Evolutionary conservation across 768 basidiomycete species (phyloP).

Genomic region (Collybia mongolica): DNA sequence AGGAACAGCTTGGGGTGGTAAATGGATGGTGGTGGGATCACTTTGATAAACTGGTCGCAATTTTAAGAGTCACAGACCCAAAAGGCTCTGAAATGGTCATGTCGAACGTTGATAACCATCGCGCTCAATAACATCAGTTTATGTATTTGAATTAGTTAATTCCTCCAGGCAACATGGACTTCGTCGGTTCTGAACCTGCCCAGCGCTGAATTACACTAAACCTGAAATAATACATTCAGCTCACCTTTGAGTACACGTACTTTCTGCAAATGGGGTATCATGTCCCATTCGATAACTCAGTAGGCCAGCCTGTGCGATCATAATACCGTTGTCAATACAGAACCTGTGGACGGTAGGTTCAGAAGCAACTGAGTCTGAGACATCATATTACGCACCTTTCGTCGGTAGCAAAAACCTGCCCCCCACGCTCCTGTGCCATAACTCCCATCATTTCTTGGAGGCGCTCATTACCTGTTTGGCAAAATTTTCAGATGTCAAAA

Average conservation of each 20-base stretch:
- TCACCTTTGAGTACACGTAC: conserved; percentile 90
- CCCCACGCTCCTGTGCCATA: conserved; percentile 90
- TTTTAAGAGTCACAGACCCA: conserved; percentile 42
- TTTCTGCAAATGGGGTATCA: conserved; percentile 72
- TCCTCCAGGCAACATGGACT: conserved; percentile 89
- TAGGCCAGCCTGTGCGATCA: conserved; percentile 98
- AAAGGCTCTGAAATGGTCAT: conserved; percentile 51
- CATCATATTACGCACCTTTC: conserved; percentile 59
- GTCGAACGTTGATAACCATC: conserved; percentile 42
- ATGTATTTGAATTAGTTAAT: conserved; percentile 26
- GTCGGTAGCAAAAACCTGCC: conserved; percentile 92
- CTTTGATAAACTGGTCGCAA: conserved; percentile 45
- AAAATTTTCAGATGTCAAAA: background rate
- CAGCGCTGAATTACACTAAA: conserved; percentile 2
- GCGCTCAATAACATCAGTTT: conserved; percentile 5
- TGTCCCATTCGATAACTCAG: conserved; percentile 90
- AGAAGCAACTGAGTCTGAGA: background rate
- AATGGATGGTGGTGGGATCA: conserved; percentile 84
- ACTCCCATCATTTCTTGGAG: conserved; percentile 99
- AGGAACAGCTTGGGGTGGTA: conserved; percentile 45
- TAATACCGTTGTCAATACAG: conserved; percentile 99
- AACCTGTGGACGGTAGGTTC: conserved; percentile 52
- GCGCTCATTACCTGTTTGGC: conserved; percentile 73
- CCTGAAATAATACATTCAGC: conserved; percentile 8
- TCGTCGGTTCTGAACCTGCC: conserved; percentile 91